Base-by-base conservation (phyloP, 257 asterid genomes). In the Craterostigma plantagineum region DNA sequence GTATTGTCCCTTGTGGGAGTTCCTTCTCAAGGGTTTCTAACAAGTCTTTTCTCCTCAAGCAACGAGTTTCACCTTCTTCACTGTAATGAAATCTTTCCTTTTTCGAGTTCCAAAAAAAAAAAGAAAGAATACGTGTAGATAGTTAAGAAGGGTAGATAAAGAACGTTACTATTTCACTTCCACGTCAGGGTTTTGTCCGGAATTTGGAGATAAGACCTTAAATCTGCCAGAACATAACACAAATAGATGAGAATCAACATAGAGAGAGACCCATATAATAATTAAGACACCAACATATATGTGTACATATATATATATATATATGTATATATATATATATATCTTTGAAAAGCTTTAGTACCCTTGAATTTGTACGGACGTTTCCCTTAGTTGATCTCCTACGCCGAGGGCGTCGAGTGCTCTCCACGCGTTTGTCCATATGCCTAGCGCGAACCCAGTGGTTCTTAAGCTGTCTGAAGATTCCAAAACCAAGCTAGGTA, bases 341-440 rank as follows among this genome's bases (percentile, higher is more conserved):
- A n/a, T n/a, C n/a, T n/a, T n/a, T n/a, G n/a, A n/a, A n/a, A n/a
- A n/a, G n/a, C n/a, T n/a, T n/a, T n/a, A n/a, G n/a, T 35, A 76
- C 93, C 75, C 83, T 17, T 40, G 58, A 49, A 76, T 51, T n/a
- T 33, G 73, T 10, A 65, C 15, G 38, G 70, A 73, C 34, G 48
- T 63, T 10, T 33, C 56, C 50, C 93, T 53, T 7, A 80, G 80
- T 9, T 46, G 14, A 17, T 79, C 71, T 10, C 77, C 96, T 33
- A 81, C 34, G 4, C 75, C 91, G 8, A 81, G 38, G 0, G 83
- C 94, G 42, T 86, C 96, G 17, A 81, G 70, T 0, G 94, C 91
- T 52, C 64, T 72, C 87, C 91, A 81, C 0, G 84, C 96, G 46
- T 86, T 86, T 6, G 65, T 65, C 92, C 81, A 81, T 33, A 78